Base-by-base conservation (phyloP, 2,329 filamentous ascomycete genomes). In the Grosmannia huntii region DNA sequence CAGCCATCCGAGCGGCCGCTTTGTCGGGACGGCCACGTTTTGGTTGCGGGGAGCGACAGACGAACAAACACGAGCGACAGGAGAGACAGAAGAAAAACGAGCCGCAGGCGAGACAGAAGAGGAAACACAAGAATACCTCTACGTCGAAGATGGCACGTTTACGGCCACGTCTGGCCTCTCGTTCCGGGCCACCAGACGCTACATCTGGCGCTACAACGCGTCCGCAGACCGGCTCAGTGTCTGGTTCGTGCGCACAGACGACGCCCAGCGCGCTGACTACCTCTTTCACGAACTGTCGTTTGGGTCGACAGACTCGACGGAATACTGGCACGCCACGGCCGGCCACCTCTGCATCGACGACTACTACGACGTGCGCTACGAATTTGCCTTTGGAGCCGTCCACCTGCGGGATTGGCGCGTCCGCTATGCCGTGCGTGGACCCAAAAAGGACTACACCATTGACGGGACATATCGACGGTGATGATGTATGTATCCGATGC, bases 211-310 rank as follows among this genome's bases (percentile, higher is more conserved):
- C 0, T 90, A 90, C 65, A 74, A 81, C 51, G 83, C 85, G 62
- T 64, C 59, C 11, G 72, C 66, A 1, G 86, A 90, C 64, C 69
- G 68, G 31, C 72, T 91, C 25, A 86, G 81, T 60, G 83, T 87
- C 1, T 91, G 87, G 87, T 90, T 90, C 64, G 82, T 82, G 46
- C 82, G 83, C 62, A 75, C 79, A 1, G 80, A 86, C 19, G 83
- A 88, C 62, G 70, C 75, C 19, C 74, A 74, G 57, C 76, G 76
- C 16, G 83, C 84, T 0, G 87, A 90, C 66, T 87, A 90, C 62
- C 72, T 90, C 23, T 92, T 91, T 68, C 87, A 90, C 65, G 79
- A 84, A 62, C 72, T 90, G n/a, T 78, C 85, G 59, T 87, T 90
- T 63, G 60, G n/a, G 9, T 12, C 31, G 10, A 4, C 27, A 19